Evolutionary conservation across 2,329 filamentous ascomycete genomes (phyloP), one percentile per base, ranked within the genome.

Genomic region (Trichoderma harzianum): DNA sequence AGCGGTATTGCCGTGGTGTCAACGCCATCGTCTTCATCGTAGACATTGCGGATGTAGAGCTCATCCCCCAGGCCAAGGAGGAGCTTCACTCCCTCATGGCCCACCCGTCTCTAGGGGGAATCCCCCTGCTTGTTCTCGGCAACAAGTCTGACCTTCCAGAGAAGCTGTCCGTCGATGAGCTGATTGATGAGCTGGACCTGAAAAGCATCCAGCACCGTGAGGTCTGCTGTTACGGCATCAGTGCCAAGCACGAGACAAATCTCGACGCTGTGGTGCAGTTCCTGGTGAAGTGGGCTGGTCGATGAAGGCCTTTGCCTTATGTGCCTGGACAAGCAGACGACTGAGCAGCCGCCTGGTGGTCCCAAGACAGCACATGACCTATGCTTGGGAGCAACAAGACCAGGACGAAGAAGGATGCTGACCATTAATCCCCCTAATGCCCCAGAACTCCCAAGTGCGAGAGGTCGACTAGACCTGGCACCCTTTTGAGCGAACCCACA

Each of bases 21-120:
- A 97, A 97, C 84, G 95, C 95, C 77, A 98, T 99, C 77, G 93
- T 99, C 76, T 99, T 98, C 84, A 97, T 99, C 81, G 95, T 98
- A 79, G 96, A 99, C 82, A 97, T 97, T 75, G 94, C 95, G 76
- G 96, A 99, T 82, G 87, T 88, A 74, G 89, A 90, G 68, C 89
- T 94, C 71, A 87, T 98, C 72, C 92, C 94, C 10, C 89, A 94
- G 74, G 96, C 96, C 66, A 93, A 92, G 78, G 94, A 98, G 76
- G 96, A 98, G 82, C 90, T 99, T 72, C 96, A 98, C 82, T 88
- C 93, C 47, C 87, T 99, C 72, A 91, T 98, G 84, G 89, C 90
- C 79, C 95, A 97, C 82, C 90, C 92, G 16, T 91, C 93, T 21
- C 87, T 98, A 67, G 91, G 93, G 74, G 93, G 93, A 21, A 99